Evolutionary conservation across 176 grass and related monocot species (phyloP), one percentile per base, ranked within the genome.

Genomic region (Bolboschoenus planiculmis): DNA sequence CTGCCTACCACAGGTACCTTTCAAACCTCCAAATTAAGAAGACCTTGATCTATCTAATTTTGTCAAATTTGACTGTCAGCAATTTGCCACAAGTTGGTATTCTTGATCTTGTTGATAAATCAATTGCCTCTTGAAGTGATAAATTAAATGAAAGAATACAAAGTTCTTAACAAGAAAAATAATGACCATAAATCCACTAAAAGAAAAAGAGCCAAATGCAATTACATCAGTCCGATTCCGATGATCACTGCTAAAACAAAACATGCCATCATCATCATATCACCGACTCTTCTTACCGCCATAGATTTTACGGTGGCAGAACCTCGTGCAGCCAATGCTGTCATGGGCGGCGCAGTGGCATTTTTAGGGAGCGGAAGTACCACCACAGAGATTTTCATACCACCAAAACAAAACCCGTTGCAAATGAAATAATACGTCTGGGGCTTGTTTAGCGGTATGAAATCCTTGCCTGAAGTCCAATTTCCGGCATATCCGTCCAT

Each of bases 401-500:
- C 90, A 4, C 53, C 67, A 67, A 85, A 83, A 83, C 95, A 95
- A 70, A 90, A 88, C 44, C 95, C 89, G 44, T 97, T 94, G 73
- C 95, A 93, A 85, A 95, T 93, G 87, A 90, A 97, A 86, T 88
- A 94, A 89, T 94, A 90, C 34, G 42, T 74, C 9, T 91, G 59
- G 24, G 95, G 13, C 16, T 85, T 57, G 43, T 80, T 44, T 47
- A 93, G 85, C 31, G 84, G 85, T 79, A 98, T 91, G 92, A 95
- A 95, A 82, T 93, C 95, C 83, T 98, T 91, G 60, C 95, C 89
- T 47, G 96, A 99, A 78, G 83, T 95, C 92, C 96, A 99, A 85
- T 98, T 93, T 8, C 95, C 92, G 55, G 89, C 67, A 64, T 93
- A 81, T 7, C 87, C 90, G 42, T 53, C 89, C 95, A 93, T 90